phyloP scores from a whole-genome alignment of 2,329 filamentous ascomycete species.

The Rutstroemia sydowiana region DNA sequence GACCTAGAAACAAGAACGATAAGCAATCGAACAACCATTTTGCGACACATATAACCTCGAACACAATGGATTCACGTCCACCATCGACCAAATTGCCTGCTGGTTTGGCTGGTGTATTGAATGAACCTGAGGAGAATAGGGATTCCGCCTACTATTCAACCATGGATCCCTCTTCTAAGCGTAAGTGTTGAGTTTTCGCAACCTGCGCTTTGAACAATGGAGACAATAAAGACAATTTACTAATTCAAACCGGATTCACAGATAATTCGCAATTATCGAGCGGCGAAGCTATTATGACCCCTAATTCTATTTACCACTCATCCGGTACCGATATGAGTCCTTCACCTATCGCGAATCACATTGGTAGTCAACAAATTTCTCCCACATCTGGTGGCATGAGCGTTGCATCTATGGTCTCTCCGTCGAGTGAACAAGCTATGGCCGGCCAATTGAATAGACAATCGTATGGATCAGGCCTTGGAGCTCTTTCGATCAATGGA shows the following conservation, averaged over 20 bases:
- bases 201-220: background rate
- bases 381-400: conserved; percentile 55
- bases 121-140: conserved; percentile 42
- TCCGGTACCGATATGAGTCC: conserved; percentile 54
- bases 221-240: background rate
- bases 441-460: conserved; percentile 18
- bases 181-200: conserved; percentile 31
- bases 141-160: conserved; percentile 46
- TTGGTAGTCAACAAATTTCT: conserved; percentile 42
- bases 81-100: conserved; percentile 30
- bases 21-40: background rate
- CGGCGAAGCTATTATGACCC: conserved; percentile 14
- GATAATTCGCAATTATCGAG: conserved; percentile 23
- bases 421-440: conserved; percentile 35
- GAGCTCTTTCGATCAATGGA: conserved; percentile 24
- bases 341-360: conserved; percentile 45
- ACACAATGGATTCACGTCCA: conserved; percentile 9
- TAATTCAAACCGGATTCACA: background rate
- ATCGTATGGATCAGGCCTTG: conserved; percentile 14
- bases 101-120: conserved; percentile 44
- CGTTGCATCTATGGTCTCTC: conserved; percentile 58
- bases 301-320: conserved; percentile 34
- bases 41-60: background rate
- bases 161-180: conserved; percentile 41
- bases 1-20: background rate